Evolutionary conservation across 495 filamentous ascomycete genomes (phyloP), one percentile per base, ranked within the genome.

Genomic region (Penicillium cinerascens): DNA sequence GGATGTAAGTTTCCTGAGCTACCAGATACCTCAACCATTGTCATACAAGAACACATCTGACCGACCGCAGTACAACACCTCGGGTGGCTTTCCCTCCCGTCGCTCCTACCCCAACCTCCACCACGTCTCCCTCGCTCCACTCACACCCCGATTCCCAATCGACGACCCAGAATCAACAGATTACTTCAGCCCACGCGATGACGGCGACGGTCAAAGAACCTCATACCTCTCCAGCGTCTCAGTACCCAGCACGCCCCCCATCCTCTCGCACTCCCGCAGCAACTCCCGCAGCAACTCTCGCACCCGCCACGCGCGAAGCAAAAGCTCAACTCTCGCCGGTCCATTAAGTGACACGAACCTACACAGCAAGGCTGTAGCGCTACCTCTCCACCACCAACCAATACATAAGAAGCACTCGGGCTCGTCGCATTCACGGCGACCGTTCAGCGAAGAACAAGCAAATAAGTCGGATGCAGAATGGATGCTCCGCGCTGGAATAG

Each of bases 401-500:
- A 52, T 33, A 20, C 48, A 61, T 35, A 55, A 51, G 42, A 63
- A 60, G 46, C 52, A 51, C 18, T 7, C 42, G 25, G 36, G 51
- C 40, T 23, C 42, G 46, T 42, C 41, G 4, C 51, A 52, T 38
- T 23, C 39, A 8, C 53, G 42, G 20, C 49, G 48, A 20, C 53
- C 47, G 17, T 36, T 49, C 17, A n/a, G 52, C 16, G 50, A 54
- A 20, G 41, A 26, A 49, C 51, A 53, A 41, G 4, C 29, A 17
- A 20, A 53, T 51, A 61, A 71, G 53, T 65, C 61, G 33, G 81
- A 87, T 48, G 77, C 78, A 18, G 86, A 89, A 71, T 92, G 88
- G 87, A 77, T 93, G 52, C 77, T 87, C 16, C 84, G 86, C 43
- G 81, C 87, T 2, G 89, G 87, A 2, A 84, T 87, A 9, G 67